Evolutionary conservation across 257 asterid genomes (phyloP).

Genomic region (Anisodus acutangulus): DNA sequence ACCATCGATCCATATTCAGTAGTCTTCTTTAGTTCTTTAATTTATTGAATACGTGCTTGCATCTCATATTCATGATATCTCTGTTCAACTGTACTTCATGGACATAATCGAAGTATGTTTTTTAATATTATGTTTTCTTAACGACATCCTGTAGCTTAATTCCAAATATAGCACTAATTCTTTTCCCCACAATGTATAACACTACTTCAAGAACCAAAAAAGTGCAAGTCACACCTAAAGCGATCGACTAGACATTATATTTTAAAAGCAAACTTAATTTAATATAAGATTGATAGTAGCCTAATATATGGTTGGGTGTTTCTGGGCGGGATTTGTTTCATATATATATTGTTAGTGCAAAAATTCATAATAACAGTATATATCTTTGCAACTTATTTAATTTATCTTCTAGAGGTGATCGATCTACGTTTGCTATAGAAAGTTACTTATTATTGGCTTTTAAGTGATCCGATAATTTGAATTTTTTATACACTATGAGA

Average conservation of each 20-base stretch:
- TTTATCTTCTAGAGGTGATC: too few relatives aligned
- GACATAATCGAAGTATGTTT: too few relatives aligned
- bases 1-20: neutral
- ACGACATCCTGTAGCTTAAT: constrained; percentile 1
- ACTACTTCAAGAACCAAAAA: neutral
- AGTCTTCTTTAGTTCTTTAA: too few relatives aligned
- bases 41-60: too few relatives aligned
- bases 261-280: neutral
- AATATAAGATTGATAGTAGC: constrained; percentile 19
- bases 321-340: neutral
- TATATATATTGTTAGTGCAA: neutral
- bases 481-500: neutral
- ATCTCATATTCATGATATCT: too few relatives aligned
- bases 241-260: neutral
- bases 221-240: constrained; percentile 24
- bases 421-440: neutral
- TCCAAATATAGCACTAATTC: neutral
- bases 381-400: too few relatives aligned
- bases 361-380: neutral
- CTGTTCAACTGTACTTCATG: too few relatives aligned
- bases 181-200: neutral
- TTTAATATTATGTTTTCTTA: neutral
- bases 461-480: neutral
- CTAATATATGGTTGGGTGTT: constrained; percentile 5
- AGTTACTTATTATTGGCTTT: neutral